A percentile compares a stretch with the other conserved stretches of the same genome.
These are phyloP conservation scores for Arthroderma sp. DNA, from an alignment of 2,329 filamentous ascomycete species.

Conservation along the genomic window DNA sequence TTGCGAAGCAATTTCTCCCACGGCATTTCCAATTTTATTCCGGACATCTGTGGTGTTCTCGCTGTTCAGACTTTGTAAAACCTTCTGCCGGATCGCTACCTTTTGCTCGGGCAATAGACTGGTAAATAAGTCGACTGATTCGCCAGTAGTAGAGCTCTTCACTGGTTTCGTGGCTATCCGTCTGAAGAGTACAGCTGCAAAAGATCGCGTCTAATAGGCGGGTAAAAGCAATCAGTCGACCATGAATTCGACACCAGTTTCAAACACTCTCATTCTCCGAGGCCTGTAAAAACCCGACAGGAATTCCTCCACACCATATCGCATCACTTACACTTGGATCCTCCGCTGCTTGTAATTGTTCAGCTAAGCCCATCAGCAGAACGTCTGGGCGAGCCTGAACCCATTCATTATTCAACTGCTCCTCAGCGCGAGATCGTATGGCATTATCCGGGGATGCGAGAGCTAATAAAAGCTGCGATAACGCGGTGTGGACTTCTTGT, in stretches of 20 bases:
- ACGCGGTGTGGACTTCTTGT: constrained; percentile 68
- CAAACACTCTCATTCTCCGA: too few species aligned
- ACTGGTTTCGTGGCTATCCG: constrained; percentile 80
- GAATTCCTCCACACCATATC: too few species aligned
- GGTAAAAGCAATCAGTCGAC: constrained; percentile 9
- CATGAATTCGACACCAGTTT: too few species aligned
- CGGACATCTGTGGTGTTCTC: constrained; percentile 64
- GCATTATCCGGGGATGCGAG: constrained; percentile 83
- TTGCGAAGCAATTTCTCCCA: constrained; percentile 88
- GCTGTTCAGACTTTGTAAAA: constrained; percentile 60
- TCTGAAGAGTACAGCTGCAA: constrained; percentile 85
- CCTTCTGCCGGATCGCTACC: constrained; percentile 65
- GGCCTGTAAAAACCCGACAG: too few species aligned
- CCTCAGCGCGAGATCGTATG: constrained; percentile 73
- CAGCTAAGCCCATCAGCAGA: constrained; percentile 82
- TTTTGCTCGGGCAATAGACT: constrained; percentile 62
- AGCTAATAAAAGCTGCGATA: constrained; percentile 73
- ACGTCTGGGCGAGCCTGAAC: constrained; percentile 67
- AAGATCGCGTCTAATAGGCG: constrained; percentile 60
- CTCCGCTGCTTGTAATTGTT: constrained; percentile 72
- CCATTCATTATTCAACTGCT: constrained; percentile 85
- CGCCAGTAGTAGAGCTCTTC: constrained; percentile 49
- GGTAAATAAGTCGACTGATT: constrained; percentile 72
- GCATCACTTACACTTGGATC: constrained; percentile 51
- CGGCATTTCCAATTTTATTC: constrained; percentile 95